Conservation (phyloP, 352 stramenopile genomes). For the Pythium phragmiticola region DNA sequence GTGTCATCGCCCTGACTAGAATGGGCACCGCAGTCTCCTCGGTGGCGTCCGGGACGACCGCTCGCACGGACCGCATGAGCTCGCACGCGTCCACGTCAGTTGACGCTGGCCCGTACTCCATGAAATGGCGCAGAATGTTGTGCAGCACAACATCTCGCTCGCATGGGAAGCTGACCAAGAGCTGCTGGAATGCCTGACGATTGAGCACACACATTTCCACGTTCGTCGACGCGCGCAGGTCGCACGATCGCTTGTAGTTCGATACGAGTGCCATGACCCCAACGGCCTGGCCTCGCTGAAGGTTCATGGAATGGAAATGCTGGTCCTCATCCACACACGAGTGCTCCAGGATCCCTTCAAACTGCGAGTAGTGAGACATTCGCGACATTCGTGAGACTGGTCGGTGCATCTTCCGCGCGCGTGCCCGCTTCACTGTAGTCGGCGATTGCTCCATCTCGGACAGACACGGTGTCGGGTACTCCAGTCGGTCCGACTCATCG, state of each 20-base stretch:
- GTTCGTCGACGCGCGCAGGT: slow-evolving; percentile 32
- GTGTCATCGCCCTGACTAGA: background rate
- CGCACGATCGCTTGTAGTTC: slow-evolving; percentile 40
- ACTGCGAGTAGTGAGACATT: no score
- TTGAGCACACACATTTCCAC: slow-evolving; percentile 44
- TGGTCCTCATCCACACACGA: background rate
- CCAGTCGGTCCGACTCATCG: background rate
- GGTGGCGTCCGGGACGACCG: background rate
- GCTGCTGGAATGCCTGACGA: slow-evolving; percentile 28
- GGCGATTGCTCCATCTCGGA: background rate
- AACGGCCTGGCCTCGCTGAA: slow-evolving; percentile 33
- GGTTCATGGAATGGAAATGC: slow-evolving; percentile 1
- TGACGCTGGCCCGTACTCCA: background rate
- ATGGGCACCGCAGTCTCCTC: background rate
- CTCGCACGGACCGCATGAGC: background rate
- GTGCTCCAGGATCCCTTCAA: background rate
- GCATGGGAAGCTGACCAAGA: slow-evolving; percentile 29
- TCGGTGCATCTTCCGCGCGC: no score
- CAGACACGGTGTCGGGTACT: background rate
- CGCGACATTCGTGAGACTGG: no score
- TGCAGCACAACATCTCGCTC: background rate
- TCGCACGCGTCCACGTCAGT: background rate
- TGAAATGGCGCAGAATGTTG: background rate
- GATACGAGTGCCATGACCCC: slow-evolving; percentile 47
- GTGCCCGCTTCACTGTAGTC: background rate